Base-by-base conservation (phyloP, 2,329 filamentous ascomycete species). In the Penicillium sp. region DNA sequence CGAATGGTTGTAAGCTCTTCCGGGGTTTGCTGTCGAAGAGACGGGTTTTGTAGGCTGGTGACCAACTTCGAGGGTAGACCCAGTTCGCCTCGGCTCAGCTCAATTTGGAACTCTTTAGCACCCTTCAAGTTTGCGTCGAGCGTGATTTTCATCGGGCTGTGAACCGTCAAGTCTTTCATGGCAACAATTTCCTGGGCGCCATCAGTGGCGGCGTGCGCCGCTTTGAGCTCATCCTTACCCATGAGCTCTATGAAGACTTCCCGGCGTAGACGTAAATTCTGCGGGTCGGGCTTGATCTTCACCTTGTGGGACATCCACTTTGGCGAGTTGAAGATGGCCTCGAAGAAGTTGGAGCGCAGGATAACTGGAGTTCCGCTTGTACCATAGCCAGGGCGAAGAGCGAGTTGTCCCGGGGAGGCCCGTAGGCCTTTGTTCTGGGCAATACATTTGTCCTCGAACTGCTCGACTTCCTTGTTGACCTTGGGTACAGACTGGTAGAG, bases 281-380 rank as follows among this genome's bases (percentile, higher is more conserved):
- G 32, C 7, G 47, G 47, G 3, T 47, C 42, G 1, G 51, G 56
- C 2, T n/a, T 9, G 25, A 53, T 37, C 3, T 37, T 48, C 9
- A 54, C 38, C 0, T 25, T 40, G 35, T 60, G 58, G 29, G 31
- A 55, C 50, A 3, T 15, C 32, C 13, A 47, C 4, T 1, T 18
- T 0, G 47, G 49, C 9, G 15, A 18, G 4, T 53, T 47, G 39
- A 61, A 49, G 0, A 27, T 10, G 24, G 58, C 33, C 0, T 44
- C 23, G 23, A 60, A 57, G 38, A 59, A 59, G 23, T 61, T 59
- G 1, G 57, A 49, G 8, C 56, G 51, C 13, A 60, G 31, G 1
- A 35, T 29, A 3, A 51, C 0, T 23, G 0, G 6, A 29, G 43
- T 15, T 57, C 59, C 31, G 39, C 24, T 3, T 23, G 8, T 51